Evolutionary conservation across 805 yeast species (phyloP), one percentile per base, ranked within the genome.

Genomic region (Brettanomyces sp.): DNA sequence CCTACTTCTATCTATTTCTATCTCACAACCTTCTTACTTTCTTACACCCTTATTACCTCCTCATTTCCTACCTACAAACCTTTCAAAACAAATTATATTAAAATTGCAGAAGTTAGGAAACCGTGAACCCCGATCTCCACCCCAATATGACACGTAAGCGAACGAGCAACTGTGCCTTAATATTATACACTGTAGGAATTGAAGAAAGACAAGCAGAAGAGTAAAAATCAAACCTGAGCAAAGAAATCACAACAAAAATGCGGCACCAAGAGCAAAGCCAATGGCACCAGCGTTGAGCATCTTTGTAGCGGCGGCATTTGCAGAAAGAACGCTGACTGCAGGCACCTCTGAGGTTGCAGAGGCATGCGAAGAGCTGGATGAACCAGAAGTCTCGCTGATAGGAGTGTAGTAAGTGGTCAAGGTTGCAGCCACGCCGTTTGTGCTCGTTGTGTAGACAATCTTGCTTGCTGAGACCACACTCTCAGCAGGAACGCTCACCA

Each of bases 381-480:
- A 6, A 28, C 32, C 32, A 5, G 38, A 41, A 35, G 46, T n/a
- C 36, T 37, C 30, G 14, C 43, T 24, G 12, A 53, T 45, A 18
- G 50, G 43, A 11, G 44, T 42, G 22, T n/a, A 34, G 52, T 53
- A 54, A 1, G 62, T 56, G 22, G 63, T 59, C 47, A 57, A 50
- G 28, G 49, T 54, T 33, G 58, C 62, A 8, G 58, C 49, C 23
- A 54, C 49, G 25, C 46, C 51, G n/a, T 58, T 56, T 41, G 56
- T 50, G 32, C 52, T 51, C 18, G 62, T 49, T n/a, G 61, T 56
- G 56, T 53, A 57, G 13, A 53, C 56, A 8, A 47, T 36, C 0
- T 53, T 48, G 42, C 52, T 49, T 22, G 50, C 43, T 3, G 47
- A 36, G 21, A 52, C 44, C 4, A 51, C 42, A 8, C 47, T 39